phyloP scores from a whole-genome alignment of 352 stramenopile species.

The Pelagophyceae sp. region DNA sequence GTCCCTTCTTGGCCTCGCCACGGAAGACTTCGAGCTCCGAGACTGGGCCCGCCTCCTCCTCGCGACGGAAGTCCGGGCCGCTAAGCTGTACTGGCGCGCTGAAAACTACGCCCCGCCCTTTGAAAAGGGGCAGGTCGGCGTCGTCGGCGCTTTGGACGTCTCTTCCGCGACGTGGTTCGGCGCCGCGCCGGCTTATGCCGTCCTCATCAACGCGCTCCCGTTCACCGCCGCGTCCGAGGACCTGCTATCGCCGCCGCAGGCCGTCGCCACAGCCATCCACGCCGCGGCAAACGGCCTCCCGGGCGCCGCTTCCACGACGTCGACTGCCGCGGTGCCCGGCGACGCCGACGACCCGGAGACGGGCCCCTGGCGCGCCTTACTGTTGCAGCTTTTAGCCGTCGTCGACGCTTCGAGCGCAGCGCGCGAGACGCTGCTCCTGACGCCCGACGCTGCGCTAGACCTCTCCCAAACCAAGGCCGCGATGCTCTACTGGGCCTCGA shows the following conservation, averaged over 20 bases:
- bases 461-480: background rate
- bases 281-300: background rate
- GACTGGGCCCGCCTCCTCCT: conserved; percentile 80
- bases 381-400: background rate
- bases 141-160: conserved; percentile 1
- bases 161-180: conserved; percentile 9
- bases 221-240: background rate
- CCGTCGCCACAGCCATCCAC: background rate
- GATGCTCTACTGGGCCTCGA: conserved; percentile 15
- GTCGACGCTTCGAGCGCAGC: background rate
- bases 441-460: background rate
- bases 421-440: background rate
- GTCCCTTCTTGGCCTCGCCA: conserved; percentile 70
- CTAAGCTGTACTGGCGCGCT: conserved; percentile 77
- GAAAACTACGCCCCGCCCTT: background rate
- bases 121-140: background rate
- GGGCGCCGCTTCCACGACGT: background rate
- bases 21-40: conserved; percentile 48
- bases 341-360: background rate
- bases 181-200: background rate
- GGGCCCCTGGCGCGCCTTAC: conserved; percentile 1
- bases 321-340: background rate
- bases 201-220: conserved; percentile 5
- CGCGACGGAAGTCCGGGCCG: conserved; percentile 79
- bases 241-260: background rate